Percentiles rank a stretch among this genome's conserved stretches.
Evolutionary conservation across 495 filamentous ascomycete species (phyloP).

Genomic region (Elaphomyces granulatus): DNA sequence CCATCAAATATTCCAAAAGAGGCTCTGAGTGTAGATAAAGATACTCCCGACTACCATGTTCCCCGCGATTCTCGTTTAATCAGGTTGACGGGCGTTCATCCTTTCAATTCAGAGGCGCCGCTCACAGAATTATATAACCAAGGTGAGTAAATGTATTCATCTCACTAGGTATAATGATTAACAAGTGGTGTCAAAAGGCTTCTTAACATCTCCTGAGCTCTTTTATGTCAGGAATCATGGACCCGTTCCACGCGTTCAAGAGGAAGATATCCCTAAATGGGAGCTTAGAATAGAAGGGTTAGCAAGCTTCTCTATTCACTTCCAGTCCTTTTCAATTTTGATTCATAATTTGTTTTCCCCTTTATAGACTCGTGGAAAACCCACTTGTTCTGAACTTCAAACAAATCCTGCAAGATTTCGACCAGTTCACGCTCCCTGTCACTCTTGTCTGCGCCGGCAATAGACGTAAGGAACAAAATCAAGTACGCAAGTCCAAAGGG

Average conservation of each 20-base stretch:
- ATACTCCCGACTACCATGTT: slow-evolving; percentile 80
- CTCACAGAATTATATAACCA: slow-evolving; percentile 68
- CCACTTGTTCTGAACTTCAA: slow-evolving; percentile 59
- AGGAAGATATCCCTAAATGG: slow-evolving; percentile 66
- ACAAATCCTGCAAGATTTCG: slow-evolving; percentile 62
- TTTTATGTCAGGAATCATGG: slow-evolving; percentile 98
- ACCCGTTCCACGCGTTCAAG: slow-evolving; percentile 61
- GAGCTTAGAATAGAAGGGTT: slow-evolving; percentile 74
- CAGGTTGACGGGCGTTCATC: slow-evolving; percentile 78
- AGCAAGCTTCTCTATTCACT: slow-evolving; percentile 4
- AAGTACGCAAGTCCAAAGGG: slow-evolving; percentile 81
- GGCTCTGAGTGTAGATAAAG: slow-evolving; percentile 59
- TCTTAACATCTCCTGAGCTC: slow-evolving; percentile 79
- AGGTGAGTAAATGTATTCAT: slow-evolving; percentile 37
- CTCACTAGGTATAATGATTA: too few relatives aligned
- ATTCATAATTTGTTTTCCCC: too few relatives aligned
- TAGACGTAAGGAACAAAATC: slow-evolving; percentile 86
- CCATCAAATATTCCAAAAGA: slow-evolving; percentile 43
- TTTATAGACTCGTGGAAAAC: slow-evolving; percentile 50
- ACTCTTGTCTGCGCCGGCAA: slow-evolving; percentile 94
- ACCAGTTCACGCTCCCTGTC: slow-evolving; percentile 75
- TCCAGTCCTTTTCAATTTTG: background rate
- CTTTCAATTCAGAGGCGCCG: slow-evolving; percentile 89
- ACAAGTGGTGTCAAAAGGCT: too few relatives aligned
- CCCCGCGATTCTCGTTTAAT: slow-evolving; percentile 76